phyloP scores from a whole-genome alignment of 495 filamentous ascomycete genomes.

The Friedmanniomyces simplex region DNA sequence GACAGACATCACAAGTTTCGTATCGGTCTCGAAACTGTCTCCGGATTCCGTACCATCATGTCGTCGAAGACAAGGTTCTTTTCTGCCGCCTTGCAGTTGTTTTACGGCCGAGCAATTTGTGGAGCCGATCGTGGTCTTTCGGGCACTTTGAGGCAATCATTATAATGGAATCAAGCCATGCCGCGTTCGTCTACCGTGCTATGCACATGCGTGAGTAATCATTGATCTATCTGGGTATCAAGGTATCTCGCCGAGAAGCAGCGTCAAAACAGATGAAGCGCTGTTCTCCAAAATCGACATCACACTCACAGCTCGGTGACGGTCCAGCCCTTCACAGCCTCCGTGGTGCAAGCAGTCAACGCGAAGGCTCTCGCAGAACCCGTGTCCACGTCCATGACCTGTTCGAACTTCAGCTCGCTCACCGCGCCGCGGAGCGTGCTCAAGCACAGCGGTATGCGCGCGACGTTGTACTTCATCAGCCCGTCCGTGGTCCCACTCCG shows the following conservation, averaged over 20 bases:
- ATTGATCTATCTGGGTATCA: constrained; percentile 5
- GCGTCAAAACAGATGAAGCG: neutral
- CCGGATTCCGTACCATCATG: too few species aligned
- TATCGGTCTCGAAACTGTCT: too few species aligned
- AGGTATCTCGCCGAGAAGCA: neutral
- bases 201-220: too few species aligned
- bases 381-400: neutral
- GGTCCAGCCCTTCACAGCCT: neutral
- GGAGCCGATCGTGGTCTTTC: too few species aligned
- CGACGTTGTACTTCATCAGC: neutral
- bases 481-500: neutral
- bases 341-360: neutral
- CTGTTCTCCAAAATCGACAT: neutral
- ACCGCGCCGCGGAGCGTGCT: constrained; percentile 3
- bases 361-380: neutral
- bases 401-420: constrained; percentile 2
- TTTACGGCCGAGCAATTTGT: too few species aligned
- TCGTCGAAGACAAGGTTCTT: too few species aligned
- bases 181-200: too few species aligned
- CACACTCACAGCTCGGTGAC: neutral
- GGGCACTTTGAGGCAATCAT: too few species aligned
- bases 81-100: too few species aligned
- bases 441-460: constrained; percentile 8
- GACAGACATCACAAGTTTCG: too few species aligned
- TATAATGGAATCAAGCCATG: too few species aligned